A percentile compares a stretch with the other conserved stretches of the same genome.
Conservation (phyloP, 176 grass and related monocot species). For the Alloteropsis semialata region DNA sequence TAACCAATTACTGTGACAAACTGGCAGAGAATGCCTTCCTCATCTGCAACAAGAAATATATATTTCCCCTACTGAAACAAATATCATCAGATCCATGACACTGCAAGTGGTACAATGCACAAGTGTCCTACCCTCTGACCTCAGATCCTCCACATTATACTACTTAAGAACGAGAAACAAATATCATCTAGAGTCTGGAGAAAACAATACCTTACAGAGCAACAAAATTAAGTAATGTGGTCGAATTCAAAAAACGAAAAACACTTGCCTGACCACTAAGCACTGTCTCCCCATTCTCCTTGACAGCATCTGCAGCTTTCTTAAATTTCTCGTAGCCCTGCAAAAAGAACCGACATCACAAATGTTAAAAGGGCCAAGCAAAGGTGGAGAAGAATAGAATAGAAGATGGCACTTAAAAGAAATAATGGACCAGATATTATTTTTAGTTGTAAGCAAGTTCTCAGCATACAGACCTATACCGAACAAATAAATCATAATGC, state of each 20-base stretch:
- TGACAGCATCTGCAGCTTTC: conserved; percentile 84
- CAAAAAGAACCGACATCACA: conserved; percentile 22
- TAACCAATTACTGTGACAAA: not conserved
- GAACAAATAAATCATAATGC: too few relatives aligned
- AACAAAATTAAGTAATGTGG: not conserved
- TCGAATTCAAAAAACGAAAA: conserved; percentile 17
- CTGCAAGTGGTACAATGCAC: not conserved
- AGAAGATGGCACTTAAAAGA: not conserved
- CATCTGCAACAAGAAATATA: not conserved
- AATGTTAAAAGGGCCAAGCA: not conserved
- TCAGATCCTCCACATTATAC: not conserved
- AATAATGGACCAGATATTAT: conserved; percentile 5
- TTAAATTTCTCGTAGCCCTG: conserved; percentile 97
- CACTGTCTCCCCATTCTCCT: conserved; percentile 55
- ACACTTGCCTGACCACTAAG: conserved; percentile 77
- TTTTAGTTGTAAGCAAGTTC: not conserved
- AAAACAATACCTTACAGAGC: not conserved
- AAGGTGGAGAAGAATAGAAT: not conserved
- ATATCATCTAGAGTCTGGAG: not conserved
- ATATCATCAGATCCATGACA: not conserved
- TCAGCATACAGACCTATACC: not conserved
- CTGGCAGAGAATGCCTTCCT: not conserved
- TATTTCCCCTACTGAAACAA: not conserved
- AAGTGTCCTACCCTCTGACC: not conserved
- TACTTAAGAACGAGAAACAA: not conserved